These are phyloP conservation scores for Barbarea vulgaris DNA, from an alignment of 345 rosid species.

Conservation along the genomic window DNA sequence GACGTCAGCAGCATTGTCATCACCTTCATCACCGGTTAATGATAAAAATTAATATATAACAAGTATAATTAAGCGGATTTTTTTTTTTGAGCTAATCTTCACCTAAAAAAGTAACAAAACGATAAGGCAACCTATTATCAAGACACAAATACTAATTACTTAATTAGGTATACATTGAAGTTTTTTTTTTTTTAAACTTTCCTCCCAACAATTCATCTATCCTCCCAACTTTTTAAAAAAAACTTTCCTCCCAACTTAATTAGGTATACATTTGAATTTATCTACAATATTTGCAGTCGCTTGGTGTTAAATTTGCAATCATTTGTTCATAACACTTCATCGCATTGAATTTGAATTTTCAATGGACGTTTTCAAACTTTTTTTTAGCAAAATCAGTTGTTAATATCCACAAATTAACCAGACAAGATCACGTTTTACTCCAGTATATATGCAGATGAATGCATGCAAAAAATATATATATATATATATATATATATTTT, in stretches of 20 bases:
- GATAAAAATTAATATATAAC: not conserved
- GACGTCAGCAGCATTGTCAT: conserved; percentile 57
- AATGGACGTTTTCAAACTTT: not conserved
- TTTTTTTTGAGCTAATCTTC: conserved; percentile 10
- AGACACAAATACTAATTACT: not conserved
- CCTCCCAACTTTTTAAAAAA: too few species aligned
- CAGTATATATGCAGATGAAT: not conserved
- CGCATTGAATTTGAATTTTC: not conserved
- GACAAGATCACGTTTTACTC: not conserved
- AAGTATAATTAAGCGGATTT: not conserved
- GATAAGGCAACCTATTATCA: not conserved
- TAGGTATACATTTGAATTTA: too few species aligned
- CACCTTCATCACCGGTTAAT: conserved; percentile 28
- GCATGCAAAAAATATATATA: conserved; percentile 5
- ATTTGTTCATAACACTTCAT: not conserved
- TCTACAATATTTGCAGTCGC: not conserved
- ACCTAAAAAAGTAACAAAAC: conserved; percentile 19
- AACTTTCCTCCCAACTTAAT: not conserved
- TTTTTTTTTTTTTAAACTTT: not conserved
- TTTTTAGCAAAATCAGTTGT: not conserved
- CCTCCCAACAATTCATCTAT: not conserved
- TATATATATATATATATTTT: too few species aligned
- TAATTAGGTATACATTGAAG: conserved; percentile 2
- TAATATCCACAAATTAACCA: not conserved
- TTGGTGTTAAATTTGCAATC: not conserved